phyloP scores from a whole-genome alignment of 768 basidiomycete genomes.

The Lepiota brunneoincarnata region DNA sequence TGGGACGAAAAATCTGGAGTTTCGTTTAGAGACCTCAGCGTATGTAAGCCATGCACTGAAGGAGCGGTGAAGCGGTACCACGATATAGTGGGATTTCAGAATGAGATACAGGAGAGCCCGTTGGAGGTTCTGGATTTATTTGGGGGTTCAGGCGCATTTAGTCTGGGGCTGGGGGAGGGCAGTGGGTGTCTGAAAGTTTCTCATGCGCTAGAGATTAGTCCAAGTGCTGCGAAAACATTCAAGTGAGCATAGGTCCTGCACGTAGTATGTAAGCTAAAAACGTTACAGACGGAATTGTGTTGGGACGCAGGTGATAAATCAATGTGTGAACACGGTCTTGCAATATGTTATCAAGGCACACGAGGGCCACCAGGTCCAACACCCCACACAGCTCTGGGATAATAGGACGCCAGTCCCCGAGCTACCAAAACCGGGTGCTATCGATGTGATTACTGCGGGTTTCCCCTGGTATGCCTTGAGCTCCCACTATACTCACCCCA shows the following conservation, averaged over 20 bases:
- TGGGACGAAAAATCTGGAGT: conserved; percentile 37
- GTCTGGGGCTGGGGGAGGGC: conserved; percentile 50
- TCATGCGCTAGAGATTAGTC: conserved; percentile 71
- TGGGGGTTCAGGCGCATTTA: conserved; percentile 62
- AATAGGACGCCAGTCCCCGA: conserved; percentile 35
- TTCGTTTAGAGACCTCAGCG: conserved; percentile 29
- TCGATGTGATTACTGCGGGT: conserved; percentile 65
- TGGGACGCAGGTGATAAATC: conserved; percentile 57
- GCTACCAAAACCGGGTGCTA: conserved; percentile 48
- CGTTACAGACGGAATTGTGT: conserved; percentile 48
- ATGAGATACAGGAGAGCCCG: conserved; percentile 20
- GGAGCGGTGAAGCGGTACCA: conserved; percentile 26
- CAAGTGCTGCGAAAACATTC: conserved; percentile 68
- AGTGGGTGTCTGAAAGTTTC: conserved; percentile 55
- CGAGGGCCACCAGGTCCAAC: conserved; percentile 36
- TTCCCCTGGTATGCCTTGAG: conserved; percentile 63
- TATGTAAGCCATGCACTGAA: conserved; percentile 46
- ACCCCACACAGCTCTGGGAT: conserved; percentile 38
- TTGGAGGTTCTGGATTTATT: conserved; percentile 43
- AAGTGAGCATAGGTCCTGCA: conserved; percentile 35
- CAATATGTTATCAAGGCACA: conserved; percentile 53
- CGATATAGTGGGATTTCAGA: conserved; percentile 32
- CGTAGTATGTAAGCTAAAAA: conserved; percentile 3
- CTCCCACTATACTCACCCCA: background rate
- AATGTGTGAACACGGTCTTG: conserved; percentile 66